These are phyloP conservation scores for Tympanopsis confertula DNA, from an alignment of 2,329 filamentous ascomycete genomes.

Conservation along the genomic window DNA sequence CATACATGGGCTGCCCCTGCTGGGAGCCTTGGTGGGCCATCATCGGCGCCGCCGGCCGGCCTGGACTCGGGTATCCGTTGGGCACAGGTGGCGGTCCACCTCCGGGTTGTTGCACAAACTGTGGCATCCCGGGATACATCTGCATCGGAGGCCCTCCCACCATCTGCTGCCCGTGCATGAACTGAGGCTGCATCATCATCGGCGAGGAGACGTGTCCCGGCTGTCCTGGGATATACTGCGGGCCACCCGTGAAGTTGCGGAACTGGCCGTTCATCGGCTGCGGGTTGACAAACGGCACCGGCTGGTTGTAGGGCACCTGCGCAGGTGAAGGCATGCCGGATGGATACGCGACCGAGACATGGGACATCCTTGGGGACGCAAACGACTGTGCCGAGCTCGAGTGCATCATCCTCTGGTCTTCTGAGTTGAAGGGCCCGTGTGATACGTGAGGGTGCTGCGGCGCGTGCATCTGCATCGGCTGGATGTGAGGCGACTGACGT, in stretches of 20 bases:
- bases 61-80: constrained; percentile 80
- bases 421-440: constrained; percentile 57
- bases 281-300: no score
- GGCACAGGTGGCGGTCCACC: constrained; percentile 48
- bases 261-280: constrained; percentile 60
- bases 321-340: constrained; percentile 57
- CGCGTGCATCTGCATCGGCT: constrained; percentile 65
- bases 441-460: constrained; percentile 60
- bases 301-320: constrained; percentile 62
- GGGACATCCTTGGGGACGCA: constrained; percentile 69
- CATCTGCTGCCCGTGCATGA: constrained; percentile 60
- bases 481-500: constrained; percentile 63
- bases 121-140: constrained; percentile 63
- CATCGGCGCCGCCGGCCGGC: constrained; percentile 68
- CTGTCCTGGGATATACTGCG: constrained; percentile 63
- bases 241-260: constrained; percentile 43
- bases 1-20: constrained; percentile 70
- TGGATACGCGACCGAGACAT: constrained; percentile 58
- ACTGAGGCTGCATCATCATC: constrained; percentile 77
- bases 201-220: constrained; percentile 59
- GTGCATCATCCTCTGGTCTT: constrained; percentile 82
- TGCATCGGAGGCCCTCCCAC: constrained; percentile 64
- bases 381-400: constrained; percentile 75
- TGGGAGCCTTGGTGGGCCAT: constrained; percentile 94
- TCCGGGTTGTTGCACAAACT: constrained; percentile 50